Conservation (phyloP, 441 rosid species). For the Pelargonium citronellum region DNA sequence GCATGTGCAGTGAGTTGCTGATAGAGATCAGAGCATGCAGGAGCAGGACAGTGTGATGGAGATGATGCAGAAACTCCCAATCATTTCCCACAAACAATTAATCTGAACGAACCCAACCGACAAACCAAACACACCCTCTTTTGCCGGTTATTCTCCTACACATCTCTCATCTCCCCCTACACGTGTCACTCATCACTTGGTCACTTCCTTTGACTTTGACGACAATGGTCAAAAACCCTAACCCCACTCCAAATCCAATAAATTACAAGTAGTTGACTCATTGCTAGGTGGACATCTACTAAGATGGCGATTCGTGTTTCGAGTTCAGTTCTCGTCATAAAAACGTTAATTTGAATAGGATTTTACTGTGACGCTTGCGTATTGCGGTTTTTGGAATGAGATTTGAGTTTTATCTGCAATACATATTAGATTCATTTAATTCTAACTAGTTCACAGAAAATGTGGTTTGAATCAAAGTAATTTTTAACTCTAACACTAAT, state of each 20-base stretch:
- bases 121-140: constrained; percentile 17
- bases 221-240: constrained; percentile 41
- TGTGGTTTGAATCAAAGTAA: no score
- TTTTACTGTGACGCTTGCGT: no score
- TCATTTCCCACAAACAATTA: background rate
- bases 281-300: no score
- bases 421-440: no score
- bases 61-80: background rate
- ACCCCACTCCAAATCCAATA: constrained; percentile 15
- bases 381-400: no score
- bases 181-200: constrained; percentile 49
- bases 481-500: no score
- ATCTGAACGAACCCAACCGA: background rate
- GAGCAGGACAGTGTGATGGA: background rate
- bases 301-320: no score
- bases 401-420: no score
- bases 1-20: background rate
- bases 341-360: no score
- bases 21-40: background rate
- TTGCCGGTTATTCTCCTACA: constrained; percentile 62
- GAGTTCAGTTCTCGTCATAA: no score
- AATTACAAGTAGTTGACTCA: no score
- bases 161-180: constrained; percentile 24
- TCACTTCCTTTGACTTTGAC: constrained; percentile 38
- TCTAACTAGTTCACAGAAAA: no score